These are phyloP conservation scores for Kazachstania kunashirensis DNA, from an alignment of 805 yeast genomes.

Conservation along the genomic window DNA sequence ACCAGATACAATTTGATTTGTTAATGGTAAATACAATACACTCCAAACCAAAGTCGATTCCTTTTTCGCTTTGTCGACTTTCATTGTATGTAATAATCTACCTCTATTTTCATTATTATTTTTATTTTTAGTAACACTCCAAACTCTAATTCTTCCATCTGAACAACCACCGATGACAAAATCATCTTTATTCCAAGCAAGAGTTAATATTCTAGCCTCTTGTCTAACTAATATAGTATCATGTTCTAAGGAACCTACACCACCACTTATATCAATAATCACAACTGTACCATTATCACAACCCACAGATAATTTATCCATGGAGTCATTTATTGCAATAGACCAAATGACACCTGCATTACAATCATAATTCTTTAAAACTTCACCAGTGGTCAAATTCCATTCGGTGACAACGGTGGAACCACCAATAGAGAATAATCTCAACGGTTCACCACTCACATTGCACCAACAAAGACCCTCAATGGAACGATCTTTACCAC, in stretches of 20 bases:
- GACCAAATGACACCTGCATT: conserved; percentile 95
- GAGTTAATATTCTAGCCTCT: conserved; percentile 66
- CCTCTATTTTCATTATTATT: conserved; percentile 35
- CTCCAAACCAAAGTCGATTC: conserved; percentile 93
- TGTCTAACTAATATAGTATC: conserved; percentile 70
- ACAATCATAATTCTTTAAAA: conserved; percentile 71
- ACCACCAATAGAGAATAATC: conserved; percentile 91
- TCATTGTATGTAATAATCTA: conserved; percentile 71
- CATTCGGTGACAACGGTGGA: conserved; percentile 87
- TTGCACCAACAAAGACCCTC: conserved; percentile 83
- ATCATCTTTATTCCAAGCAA: conserved; percentile 64
- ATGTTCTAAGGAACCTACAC: conserved; percentile 73
- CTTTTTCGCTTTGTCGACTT: conserved; percentile 78
- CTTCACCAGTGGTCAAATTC: conserved; percentile 68
- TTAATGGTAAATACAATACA: conserved; percentile 50
- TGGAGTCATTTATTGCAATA: conserved; percentile 51
- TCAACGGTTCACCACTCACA: conserved; percentile 39
- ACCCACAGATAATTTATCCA: conserved; percentile 69
- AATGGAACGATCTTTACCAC: conserved; percentile 74
- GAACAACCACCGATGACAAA: conserved; percentile 87
- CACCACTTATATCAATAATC: conserved; percentile 74
- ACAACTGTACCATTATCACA: conserved; percentile 94
- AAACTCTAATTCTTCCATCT: conserved; percentile 81
- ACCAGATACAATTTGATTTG: conserved; percentile 79
- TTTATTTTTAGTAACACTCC: conserved; percentile 44